These are phyloP conservation scores for Gastrolobium bilobum DNA, from an alignment of 306 rosid species.

Conservation along the genomic window DNA sequence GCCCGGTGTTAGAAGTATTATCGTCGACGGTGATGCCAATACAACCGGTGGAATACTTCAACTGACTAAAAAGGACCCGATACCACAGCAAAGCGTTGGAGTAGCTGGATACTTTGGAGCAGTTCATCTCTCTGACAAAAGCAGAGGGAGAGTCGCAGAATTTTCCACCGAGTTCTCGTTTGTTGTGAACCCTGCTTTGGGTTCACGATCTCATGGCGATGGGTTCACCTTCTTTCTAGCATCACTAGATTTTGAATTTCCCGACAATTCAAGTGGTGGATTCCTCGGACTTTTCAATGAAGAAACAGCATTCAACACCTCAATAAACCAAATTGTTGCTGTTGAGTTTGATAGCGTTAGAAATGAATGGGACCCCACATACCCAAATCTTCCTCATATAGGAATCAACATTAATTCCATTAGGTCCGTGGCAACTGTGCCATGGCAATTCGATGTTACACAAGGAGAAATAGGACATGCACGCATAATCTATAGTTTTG, in stretches of 20 bases:
- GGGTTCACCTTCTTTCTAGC: conserved; percentile 55
- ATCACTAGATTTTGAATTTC: not conserved
- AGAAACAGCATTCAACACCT: conserved; percentile 20
- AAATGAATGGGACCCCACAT: conserved; percentile 47
- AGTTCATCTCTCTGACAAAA: conserved; percentile 39
- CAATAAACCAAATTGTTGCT: conserved; percentile 9
- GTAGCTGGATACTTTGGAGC: not conserved
- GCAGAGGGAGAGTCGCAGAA: not conserved
- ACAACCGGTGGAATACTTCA: not conserved
- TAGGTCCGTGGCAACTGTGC: conserved; percentile 1
- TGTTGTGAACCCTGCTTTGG: not conserved
- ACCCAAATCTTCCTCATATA: conserved; percentile 44
- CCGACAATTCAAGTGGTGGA: conserved; percentile 10
- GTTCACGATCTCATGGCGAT: conserved; percentile 6
- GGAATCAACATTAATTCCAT: conserved; percentile 57
- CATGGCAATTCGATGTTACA: conserved; percentile 31
- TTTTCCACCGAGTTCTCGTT: conserved; percentile 48
- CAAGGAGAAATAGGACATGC: conserved; percentile 40
- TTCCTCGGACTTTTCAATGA: conserved; percentile 43
- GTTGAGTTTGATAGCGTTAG: conserved; percentile 57
- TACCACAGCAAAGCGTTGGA: conserved; percentile 40
- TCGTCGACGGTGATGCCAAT: not conserved
- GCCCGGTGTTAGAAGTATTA: not conserved
- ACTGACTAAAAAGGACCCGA: conserved; percentile 35
- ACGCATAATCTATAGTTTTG: conserved; percentile 30